phyloP scores from a whole-genome alignment of 2,329 filamentous ascomycete species.

The Hirsutella thompsonii region DNA sequence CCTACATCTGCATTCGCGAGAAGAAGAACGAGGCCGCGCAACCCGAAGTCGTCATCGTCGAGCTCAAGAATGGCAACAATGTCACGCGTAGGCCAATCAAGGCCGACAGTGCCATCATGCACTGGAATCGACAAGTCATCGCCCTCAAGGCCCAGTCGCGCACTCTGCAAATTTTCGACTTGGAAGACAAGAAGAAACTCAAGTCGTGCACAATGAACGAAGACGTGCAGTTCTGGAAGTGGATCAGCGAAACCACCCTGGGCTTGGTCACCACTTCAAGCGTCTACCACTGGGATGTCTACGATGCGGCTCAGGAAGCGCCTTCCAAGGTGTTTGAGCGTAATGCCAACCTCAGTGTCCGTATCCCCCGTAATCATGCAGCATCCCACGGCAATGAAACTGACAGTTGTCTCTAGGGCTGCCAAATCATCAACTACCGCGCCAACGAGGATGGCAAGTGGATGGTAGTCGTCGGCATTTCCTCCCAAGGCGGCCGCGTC shows the following conservation, averaged over 20 bases:
- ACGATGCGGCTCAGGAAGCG: slow-evolving; percentile 64
- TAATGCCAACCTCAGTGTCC: slow-evolving; percentile 74
- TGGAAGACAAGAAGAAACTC: slow-evolving; percentile 84
- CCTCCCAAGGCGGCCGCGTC: slow-evolving; percentile 82
- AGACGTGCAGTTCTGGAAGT: slow-evolving; percentile 98
- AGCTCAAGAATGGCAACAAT: slow-evolving; percentile 96
- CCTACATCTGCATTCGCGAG: slow-evolving; percentile 92
- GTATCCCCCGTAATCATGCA: slow-evolving; percentile 18
- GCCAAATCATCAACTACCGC: slow-evolving; percentile 99
- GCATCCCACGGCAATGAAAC: background rate
- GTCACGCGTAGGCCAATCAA: slow-evolving; percentile 92
- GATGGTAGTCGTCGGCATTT: slow-evolving; percentile 96
- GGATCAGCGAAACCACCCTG: slow-evolving; percentile 81
- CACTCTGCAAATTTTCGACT: slow-evolving; percentile 95
- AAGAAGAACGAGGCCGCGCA: slow-evolving; percentile 74
- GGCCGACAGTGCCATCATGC: slow-evolving; percentile 99
- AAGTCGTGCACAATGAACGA: slow-evolving; percentile 96
- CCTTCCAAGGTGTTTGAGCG: slow-evolving; percentile 91
- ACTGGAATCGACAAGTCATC: slow-evolving; percentile 93
- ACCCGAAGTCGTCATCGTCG: slow-evolving; percentile 92
- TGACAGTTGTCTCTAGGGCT: slow-evolving; percentile 44
- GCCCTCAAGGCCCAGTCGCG: slow-evolving; percentile 88
- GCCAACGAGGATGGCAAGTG: slow-evolving; percentile 93
- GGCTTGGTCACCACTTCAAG: slow-evolving; percentile 83
- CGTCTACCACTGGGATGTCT: slow-evolving; percentile 97